These are phyloP conservation scores for Micromonas pusilla DNA, from an alignment of 139 green algal species.

Conservation along the genomic window DNA sequence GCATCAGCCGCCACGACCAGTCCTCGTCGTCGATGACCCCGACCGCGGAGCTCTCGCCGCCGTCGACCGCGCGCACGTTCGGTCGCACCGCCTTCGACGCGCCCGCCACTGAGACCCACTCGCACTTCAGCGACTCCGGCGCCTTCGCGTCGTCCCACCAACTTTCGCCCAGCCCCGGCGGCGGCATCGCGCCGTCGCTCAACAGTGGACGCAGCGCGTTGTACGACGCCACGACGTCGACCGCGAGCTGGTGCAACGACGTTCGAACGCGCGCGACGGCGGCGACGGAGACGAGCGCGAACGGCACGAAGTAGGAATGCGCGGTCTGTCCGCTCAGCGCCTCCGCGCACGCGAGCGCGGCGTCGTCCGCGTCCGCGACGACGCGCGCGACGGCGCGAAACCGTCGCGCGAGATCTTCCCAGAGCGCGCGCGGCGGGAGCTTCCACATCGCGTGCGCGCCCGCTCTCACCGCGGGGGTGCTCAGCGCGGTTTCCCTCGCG, in stretches of 20 bases:
- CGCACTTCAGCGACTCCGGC: neutral
- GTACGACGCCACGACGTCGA: neutral
- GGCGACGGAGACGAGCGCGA: neutral
- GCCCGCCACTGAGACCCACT: neutral
- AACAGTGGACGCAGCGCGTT: neutral
- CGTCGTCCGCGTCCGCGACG: neutral
- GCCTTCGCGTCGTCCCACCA: neutral
- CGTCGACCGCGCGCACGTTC: neutral
- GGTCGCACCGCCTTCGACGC: neutral
- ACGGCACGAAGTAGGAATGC: slow-evolving; percentile 5
- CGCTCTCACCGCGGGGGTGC: neutral
- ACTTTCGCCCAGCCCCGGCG: neutral
- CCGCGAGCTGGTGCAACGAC: neutral
- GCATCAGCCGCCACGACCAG: neutral
- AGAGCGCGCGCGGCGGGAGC: neutral
- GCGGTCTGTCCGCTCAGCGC: neutral
- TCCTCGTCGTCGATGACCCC: neutral
- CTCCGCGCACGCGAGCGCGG: neutral
- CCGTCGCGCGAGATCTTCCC: neutral
- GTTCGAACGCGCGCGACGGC: neutral
- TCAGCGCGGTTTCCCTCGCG: neutral
- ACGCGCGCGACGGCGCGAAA: neutral
- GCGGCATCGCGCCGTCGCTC: neutral
- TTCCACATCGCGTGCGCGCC: neutral
- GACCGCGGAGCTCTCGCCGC: too few species aligned